These are phyloP conservation scores for Skeletonema menzelii DNA, from an alignment of 108 stramenopile species.

Conservation along the genomic window DNA sequence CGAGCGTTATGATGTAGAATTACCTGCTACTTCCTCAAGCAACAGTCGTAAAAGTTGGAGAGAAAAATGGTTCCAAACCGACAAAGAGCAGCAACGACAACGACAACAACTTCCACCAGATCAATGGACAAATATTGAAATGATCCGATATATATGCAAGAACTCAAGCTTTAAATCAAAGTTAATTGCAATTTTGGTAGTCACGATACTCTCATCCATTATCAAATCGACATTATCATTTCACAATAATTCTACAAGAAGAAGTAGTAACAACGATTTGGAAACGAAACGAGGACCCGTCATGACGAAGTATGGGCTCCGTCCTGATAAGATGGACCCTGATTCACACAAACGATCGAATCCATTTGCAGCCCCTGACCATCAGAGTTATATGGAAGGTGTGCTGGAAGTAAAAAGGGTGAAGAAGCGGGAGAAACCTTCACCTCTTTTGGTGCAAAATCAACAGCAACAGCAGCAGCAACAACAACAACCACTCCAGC, in stretches of 20 bases:
- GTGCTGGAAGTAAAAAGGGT: slow-evolving; percentile 13
- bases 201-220: neutral
- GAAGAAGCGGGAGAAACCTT: neutral
- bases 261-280: neutral
- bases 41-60: neutral
- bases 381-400: slow-evolving; percentile 12
- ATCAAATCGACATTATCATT: neutral
- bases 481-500: neutral
- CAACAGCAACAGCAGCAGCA: slow-evolving; percentile 3
- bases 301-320: neutral
- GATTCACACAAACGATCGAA: slow-evolving; percentile 3
- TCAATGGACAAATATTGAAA: slow-evolving; percentile 12
- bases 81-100: neutral
- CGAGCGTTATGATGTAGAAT: slow-evolving; percentile 17
- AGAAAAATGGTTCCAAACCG: slow-evolving; percentile 1
- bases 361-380: slow-evolving; percentile 10
- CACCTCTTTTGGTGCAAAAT: neutral
- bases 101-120: neutral
- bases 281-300: neutral
- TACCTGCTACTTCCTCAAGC: neutral
- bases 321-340: neutral
- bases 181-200: neutral
- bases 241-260: neutral
- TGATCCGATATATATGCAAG: neutral
- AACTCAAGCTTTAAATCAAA: slow-evolving; percentile 5